Conservation (phyloP, 139 green algal species). For the Chlamydomonas applanata region DNA sequence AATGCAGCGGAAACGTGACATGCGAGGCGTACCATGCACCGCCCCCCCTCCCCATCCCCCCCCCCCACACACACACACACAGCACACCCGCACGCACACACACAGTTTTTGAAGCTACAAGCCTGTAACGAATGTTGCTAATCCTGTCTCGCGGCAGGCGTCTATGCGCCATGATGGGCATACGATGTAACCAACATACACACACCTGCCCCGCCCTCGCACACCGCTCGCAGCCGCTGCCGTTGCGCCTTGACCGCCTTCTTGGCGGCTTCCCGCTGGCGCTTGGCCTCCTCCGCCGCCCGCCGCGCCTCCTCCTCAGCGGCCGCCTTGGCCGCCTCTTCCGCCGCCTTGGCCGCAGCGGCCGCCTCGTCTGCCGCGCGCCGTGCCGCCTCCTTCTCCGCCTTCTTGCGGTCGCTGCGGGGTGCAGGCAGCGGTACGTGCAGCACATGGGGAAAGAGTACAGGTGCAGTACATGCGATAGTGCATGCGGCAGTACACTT, state of each 20-base stretch:
- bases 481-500: too few species aligned
- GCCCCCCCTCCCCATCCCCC: too few species aligned
- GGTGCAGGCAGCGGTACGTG: background rate
- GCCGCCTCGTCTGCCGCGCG: conserved; percentile 29
- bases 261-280: conserved; percentile 79
- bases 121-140: too few species aligned
- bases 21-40: too few species aligned
- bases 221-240: conserved; percentile 54
- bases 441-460: background rate
- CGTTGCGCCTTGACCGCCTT: conserved; percentile 83
- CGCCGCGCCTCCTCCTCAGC: conserved; percentile 33
- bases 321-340: conserved; percentile 33
- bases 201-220: conserved; percentile 19
- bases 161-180: too few species aligned
- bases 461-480: background rate
- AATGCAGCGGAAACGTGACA: too few species aligned
- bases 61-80: too few species aligned
- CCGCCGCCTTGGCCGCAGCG: conserved; percentile 14
- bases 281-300: conserved; percentile 52
- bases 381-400: conserved; percentile 49
- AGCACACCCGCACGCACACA: too few species aligned
- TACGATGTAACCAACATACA: too few species aligned
- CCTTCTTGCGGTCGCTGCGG: conserved; percentile 58
- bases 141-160: too few species aligned
- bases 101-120: too few species aligned